Evolutionary conservation across 352 stramenopile genomes (phyloP), one percentile per base, ranked within the genome.

Genomic region (Elongisporangium anandrum): DNA sequence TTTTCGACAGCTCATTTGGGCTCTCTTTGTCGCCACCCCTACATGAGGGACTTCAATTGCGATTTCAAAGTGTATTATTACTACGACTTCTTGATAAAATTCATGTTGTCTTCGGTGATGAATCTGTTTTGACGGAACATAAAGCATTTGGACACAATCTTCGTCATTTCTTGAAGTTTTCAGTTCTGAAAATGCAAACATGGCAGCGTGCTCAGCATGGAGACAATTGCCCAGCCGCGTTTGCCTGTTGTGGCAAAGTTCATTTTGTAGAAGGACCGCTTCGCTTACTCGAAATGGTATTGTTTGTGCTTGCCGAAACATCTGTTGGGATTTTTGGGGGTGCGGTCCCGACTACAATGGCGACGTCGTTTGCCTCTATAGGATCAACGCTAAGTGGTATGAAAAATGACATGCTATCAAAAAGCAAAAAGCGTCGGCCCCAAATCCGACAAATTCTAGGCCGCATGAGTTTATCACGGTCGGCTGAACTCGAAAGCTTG

Each of bases 141-240:
- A 86, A 82, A 50, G 39, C 68, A 8, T 89, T 87, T 54, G 75
- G 59, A 9, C 38, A 60, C 24, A 92, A 88, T 51, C 62, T 89
- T 22, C 79, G 81, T 22, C 73, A 81, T 5, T 88, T 92, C 45
- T 64, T 87, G 20, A 75, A 68, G 24, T 66, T 88, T 39, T 67
- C 70, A 3, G 70, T 88, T 22, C 56, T 61, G 29, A 87, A 81
- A 47, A 90, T 90, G 75, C 77, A 87, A 21, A 70, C 69, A 29
- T 92, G 79, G 81, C 81, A 92, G 52, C 70, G 73, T 22, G 65
- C 81, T 10, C 81, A 92, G 54, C 74, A 89, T 24, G 78, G 81
- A 2, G 78, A 90, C 41, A 73, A 68, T 6, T 90, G 81, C 39
- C 78, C 81, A 15, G 20, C 54, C 16, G 54, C 61, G 2, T 80